Evolutionary conservation across 2,329 filamentous ascomycete species (phyloP), one percentile per base, ranked within the genome.

Genomic region (Cladosporium austrohemisphaericum): DNA sequence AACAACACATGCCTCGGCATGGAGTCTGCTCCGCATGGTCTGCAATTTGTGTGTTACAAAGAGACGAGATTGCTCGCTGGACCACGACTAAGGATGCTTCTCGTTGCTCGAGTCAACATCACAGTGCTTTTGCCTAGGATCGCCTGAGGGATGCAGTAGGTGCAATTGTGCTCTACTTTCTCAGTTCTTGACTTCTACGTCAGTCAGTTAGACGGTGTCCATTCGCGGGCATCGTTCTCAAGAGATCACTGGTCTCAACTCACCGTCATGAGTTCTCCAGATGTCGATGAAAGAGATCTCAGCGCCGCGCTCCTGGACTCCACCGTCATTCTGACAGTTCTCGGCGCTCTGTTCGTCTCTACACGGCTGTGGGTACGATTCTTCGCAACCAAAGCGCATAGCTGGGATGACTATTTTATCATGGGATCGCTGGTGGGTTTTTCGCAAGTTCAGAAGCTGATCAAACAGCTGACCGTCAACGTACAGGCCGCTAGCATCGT

Each of bases 381-480:
- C 20, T 40, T 26, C 14, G 25, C 37, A 10, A 40, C 37, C 9
- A 40, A 40, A 40, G 37, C 37, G 28, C 23, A 40, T 23, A 40
- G 37, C 22, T 40, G 37, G 37, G 37, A 40, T 40, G 23, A 40
- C 6, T 40, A 40, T 16, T 40, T 40, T 14, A 40, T 40, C 23
- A 5, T 11, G n/a, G 37, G 37, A 23, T 40, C 37, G 13, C 20
- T 40, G 37, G 37, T 40, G 23, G n/a, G 37, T 19, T 10, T 8
- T 7, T 10, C 37, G 9, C 9, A 7, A 3, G 13, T 5, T 23
- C 29, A 5, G 10, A 2, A 19, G 2, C 10, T 26, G n/a, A 20
- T 22, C 5, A 5, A 38, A 16, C 6, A 5, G 7, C 9, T 23
- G 14, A 40, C 37, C 18, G 8, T 16, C 3, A 9, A 14, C 6